Conservation (phyloP, 345 rosid genomes). For the Pseudoturritis turrita region DNA sequence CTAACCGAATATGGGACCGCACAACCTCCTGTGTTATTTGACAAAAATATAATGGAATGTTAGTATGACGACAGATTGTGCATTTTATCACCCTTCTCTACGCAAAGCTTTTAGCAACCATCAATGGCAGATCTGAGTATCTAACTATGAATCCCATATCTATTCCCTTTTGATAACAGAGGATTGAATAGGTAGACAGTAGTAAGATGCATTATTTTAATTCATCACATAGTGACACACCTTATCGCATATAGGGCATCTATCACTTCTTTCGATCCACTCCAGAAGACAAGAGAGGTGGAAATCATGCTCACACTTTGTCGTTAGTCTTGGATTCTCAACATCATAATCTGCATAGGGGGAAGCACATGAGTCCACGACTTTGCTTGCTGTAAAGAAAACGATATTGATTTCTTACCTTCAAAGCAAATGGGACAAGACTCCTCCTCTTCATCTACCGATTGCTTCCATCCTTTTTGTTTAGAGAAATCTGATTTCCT, state of each 20-base stretch:
- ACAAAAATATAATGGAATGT: not conserved
- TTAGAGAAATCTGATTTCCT: slow-evolving; percentile 45
- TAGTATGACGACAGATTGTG: not conserved
- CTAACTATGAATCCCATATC: not conserved
- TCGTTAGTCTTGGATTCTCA: slow-evolving; percentile 76
- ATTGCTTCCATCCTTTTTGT: not conserved
- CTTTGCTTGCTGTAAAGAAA: not conserved
- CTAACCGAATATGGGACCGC: not conserved
- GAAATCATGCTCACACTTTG: slow-evolving; percentile 79
- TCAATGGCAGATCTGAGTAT: not conserved
- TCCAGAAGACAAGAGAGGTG: slow-evolving; percentile 86
- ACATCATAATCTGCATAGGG: slow-evolving; percentile 59
- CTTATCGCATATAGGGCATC: slow-evolving; percentile 89
- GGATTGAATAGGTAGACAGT: not conserved
- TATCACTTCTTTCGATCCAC: slow-evolving; percentile 91
- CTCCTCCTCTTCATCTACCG: slow-evolving; percentile 72
- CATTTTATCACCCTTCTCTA: not conserved
- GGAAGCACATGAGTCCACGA: not conserved
- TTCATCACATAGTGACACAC: slow-evolving; percentile 34
- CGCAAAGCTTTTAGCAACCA: not conserved
- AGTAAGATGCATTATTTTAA: not conserved
- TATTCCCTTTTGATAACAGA: not conserved
- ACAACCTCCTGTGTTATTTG: slow-evolving; percentile 16
- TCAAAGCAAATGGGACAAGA: slow-evolving; percentile 86
- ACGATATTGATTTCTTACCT: slow-evolving; percentile 36